phyloP scores from a whole-genome alignment of 2,329 filamentous ascomycete species.

The Ophiocordyceps polyrhachis-furcata region DNA sequence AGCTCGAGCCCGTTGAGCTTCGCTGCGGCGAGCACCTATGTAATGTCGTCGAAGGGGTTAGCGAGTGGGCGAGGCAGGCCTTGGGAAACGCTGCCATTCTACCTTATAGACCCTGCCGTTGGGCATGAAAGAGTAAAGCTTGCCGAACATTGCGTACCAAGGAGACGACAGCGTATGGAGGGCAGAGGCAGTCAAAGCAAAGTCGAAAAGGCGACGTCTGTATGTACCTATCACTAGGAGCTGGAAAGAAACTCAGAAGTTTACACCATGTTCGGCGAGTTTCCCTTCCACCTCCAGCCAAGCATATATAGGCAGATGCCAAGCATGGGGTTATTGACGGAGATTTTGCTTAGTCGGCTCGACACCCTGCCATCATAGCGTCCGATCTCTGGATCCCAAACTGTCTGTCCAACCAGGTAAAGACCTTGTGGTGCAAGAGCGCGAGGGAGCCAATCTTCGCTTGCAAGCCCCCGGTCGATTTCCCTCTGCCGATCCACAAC shows the following conservation, averaged over 20 bases:
- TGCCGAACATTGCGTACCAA: not conserved
- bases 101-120: conserved; percentile 1
- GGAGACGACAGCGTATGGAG: not conserved
- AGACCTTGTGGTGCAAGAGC: conserved; percentile 6
- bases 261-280: not conserved
- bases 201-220: not conserved
- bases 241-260: not conserved
- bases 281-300: not conserved
- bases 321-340: not conserved
- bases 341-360: not conserved
- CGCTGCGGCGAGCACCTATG: conserved; percentile 1
- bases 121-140: not conserved
- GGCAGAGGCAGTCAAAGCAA: not conserved
- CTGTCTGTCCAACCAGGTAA: conserved; percentile 7
- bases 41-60: not conserved
- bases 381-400: conserved; percentile 5
- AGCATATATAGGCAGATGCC: not conserved
- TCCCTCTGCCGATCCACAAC: conserved; percentile 5
- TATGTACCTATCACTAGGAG: not conserved
- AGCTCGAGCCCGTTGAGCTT: conserved; percentile 1
- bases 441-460: conserved; percentile 9
- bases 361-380: not conserved
- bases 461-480: conserved; percentile 5
- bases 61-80: no score
- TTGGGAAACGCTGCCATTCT: not conserved